Conservation (phyloP, 2,329 filamentous ascomycete genomes). For the Alternaria triticina region DNA sequence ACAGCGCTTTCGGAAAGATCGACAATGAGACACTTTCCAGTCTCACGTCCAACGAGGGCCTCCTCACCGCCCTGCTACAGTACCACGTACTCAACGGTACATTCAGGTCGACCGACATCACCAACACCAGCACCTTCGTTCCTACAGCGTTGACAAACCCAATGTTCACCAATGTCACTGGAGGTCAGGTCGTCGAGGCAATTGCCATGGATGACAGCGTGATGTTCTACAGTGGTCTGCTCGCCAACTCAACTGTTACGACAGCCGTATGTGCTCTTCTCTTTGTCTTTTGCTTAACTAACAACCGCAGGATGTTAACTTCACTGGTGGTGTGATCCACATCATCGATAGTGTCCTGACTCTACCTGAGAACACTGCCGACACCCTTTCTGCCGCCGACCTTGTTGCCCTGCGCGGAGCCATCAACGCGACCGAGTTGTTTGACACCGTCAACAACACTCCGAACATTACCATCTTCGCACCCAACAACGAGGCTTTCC, state of each 20-base stretch:
- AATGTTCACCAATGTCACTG: slow-evolving; percentile 64
- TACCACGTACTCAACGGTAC: slow-evolving; percentile 67
- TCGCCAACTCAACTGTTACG: slow-evolving; percentile 57
- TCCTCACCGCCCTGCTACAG: slow-evolving; percentile 56
- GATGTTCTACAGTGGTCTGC: slow-evolving; percentile 61
- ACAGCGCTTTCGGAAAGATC: slow-evolving; percentile 55
- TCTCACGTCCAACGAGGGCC: slow-evolving; percentile 35
- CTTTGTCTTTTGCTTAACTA: neutral
- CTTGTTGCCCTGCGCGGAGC: slow-evolving; percentile 53
- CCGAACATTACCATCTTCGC: slow-evolving; percentile 68
- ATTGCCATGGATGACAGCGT: slow-evolving; percentile 52
- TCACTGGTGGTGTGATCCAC: slow-evolving; percentile 55
- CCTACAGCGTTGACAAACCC: slow-evolving; percentile 59
- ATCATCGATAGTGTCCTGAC: slow-evolving; percentile 54
- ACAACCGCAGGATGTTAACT: slow-evolving; percentile 49
- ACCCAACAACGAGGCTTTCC: slow-evolving; percentile 66
- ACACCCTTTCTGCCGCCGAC: slow-evolving; percentile 43
- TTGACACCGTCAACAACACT: slow-evolving; percentile 50
- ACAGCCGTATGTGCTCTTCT: slow-evolving; percentile 52
- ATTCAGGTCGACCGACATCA: slow-evolving; percentile 48
- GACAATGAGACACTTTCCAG: slow-evolving; percentile 45
- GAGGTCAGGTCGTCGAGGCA: slow-evolving; percentile 64
- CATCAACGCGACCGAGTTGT: slow-evolving; percentile 48
- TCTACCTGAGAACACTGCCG: slow-evolving; percentile 42
- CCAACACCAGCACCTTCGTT: slow-evolving; percentile 52